Percentiles rank a stretch among this genome's conserved stretches.
phyloP scores from a whole-genome alignment of 2,329 filamentous ascomycete species.

The Triangularia verruculosa region DNA sequence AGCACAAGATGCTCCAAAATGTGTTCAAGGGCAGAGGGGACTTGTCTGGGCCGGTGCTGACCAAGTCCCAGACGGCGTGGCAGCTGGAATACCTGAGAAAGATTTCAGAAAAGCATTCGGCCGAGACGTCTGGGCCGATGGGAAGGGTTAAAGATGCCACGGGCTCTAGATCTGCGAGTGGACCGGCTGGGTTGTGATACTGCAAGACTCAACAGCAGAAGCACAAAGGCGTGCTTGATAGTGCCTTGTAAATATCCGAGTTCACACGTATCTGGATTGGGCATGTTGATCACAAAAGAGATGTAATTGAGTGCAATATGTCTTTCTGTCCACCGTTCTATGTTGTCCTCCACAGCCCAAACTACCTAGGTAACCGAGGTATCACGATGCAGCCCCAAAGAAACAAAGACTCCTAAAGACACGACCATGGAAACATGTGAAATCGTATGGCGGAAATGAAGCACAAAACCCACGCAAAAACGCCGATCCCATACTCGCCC shows the following conservation, averaged over 20 bases:
- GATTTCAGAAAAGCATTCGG: not conserved
- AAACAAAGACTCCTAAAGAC: not conserved
- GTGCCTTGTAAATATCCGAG: no score
- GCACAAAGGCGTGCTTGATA: no score
- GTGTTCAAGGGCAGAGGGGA: no score
- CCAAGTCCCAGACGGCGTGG: no score
- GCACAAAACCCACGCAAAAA: not conserved
- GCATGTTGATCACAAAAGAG: not conserved
- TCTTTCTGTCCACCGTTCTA: not conserved
- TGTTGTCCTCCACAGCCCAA: not conserved
- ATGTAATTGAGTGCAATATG: not conserved
- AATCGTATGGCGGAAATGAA: not conserved
- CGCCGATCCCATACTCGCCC: not conserved
- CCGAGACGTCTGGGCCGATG: not conserved
- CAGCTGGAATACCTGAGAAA: not conserved
- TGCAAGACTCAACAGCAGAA: not conserved
- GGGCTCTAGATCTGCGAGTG: not conserved
- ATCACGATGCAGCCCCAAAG: not conserved
- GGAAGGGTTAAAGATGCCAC: not conserved
- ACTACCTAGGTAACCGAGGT: not conserved
- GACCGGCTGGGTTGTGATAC: not conserved
- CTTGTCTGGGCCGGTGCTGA: no score
- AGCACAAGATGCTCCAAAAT: no score
- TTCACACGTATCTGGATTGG: no score
- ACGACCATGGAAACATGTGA: not conserved